These are phyloP conservation scores for Salix arbutifolia DNA, from an alignment of 345 rosid species.

Conservation along the genomic window DNA sequence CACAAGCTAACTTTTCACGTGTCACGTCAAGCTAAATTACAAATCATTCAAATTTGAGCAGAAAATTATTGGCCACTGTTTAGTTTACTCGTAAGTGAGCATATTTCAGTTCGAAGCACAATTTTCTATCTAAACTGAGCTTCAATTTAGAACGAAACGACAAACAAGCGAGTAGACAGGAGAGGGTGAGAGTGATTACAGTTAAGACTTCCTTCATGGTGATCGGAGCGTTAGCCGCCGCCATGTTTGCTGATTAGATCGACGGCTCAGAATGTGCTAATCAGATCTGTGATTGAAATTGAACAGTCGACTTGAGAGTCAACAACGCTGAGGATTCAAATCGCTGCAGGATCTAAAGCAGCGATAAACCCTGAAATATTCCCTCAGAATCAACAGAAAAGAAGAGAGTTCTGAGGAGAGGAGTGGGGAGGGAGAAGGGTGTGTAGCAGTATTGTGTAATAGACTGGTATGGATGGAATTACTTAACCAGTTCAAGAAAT, in stretches of 20 bases:
- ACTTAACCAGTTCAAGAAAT: not conserved
- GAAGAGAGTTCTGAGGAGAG: not conserved
- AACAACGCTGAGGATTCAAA: slow-evolving; percentile 5
- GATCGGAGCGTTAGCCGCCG: slow-evolving; percentile 89
- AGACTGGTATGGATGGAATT: not conserved
- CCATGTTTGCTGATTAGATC: slow-evolving; percentile 59
- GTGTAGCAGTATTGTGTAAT: not conserved
- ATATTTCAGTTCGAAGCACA: not conserved
- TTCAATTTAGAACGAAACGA: not conserved
- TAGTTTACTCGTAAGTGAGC: not conserved
- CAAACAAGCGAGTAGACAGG: not conserved
- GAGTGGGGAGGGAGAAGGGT: not conserved
- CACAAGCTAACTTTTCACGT: not conserved
- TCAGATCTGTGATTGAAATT: slow-evolving; percentile 36
- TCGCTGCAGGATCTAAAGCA: slow-evolving; percentile 19
- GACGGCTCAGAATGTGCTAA: slow-evolving; percentile 22
- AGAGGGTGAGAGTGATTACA: slow-evolving; percentile 22
- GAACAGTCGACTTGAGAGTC: slow-evolving; percentile 9
- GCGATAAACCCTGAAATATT: slow-evolving; percentile 6
- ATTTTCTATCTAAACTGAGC: not conserved
- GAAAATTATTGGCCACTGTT: not conserved
- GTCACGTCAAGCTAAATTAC: not conserved
- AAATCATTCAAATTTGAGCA: slow-evolving; percentile 8
- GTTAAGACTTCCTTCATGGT: slow-evolving; percentile 88
- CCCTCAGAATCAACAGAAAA: not conserved